Base-by-base conservation (phyloP, 2,329 filamentous ascomycete species). In the Pseudocercospora fuligena region DNA sequence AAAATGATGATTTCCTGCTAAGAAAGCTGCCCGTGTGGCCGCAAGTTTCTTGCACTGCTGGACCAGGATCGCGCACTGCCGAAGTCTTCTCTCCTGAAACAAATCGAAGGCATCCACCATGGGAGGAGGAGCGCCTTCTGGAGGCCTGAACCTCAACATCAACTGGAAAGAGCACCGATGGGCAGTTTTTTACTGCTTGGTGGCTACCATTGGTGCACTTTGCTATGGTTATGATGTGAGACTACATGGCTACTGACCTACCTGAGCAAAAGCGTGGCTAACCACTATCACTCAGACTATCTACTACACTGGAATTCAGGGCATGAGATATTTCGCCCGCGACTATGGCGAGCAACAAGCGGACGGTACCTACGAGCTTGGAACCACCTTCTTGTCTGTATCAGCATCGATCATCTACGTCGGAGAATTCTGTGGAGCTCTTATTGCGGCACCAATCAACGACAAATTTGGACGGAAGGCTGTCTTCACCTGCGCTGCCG, bases 281-380 rank as follows among this genome's bases (percentile, higher is more conserved):
- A 66, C 40, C 19, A 46, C 1, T 31, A 31, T 31, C 29, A 47
- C 47, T 51, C 21, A 70, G 68, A 67, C 69, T 3, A 69, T 71
- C 43, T 69, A 71, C 61, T 71, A 69, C 56, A 71, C 69, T 14
- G 69, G 69, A 29, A 71, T 71, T 43, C 69, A 71, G 46, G 67
- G 69, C 33, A 71, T 71, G 69, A 31, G 56, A 19, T 69, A 66
- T 64, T 71, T 71, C 25, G 61, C 63, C 19, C 67, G 67, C 23
- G 67, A 71, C 61, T 69, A 71, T 47, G 69, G 69, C 19, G 21
- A 29, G n/a, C 63, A 59, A 31, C 49, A 60, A 56, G 60, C 67
- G 25, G 64, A 66, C 19, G 67, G 67, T 16, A 67, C 67, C 16
- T 71, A 66, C 27, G 63, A 65, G 40, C 61, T 71, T 19, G 65